Evolutionary conservation across 345 rosid species (phyloP).

Genomic region (Aquilaria malaccensis): DNA sequence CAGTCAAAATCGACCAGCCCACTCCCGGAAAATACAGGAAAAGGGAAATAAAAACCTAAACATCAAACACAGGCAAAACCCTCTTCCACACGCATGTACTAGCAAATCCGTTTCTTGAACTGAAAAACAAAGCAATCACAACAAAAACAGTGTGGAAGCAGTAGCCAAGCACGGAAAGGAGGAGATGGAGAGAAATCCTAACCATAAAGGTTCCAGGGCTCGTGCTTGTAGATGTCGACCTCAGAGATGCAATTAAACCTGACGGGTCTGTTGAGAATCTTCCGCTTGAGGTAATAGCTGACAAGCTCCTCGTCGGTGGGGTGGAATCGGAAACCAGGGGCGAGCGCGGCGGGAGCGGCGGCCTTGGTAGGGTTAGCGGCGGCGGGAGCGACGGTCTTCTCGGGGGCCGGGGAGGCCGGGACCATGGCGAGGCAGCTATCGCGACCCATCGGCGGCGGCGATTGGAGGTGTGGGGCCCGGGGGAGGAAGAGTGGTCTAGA

Average conservation of each 20-base stretch:
- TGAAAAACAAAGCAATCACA: neutral
- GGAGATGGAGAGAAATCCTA: neutral
- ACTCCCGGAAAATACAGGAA: conserved; percentile 1
- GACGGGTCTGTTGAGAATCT: conserved; percentile 59
- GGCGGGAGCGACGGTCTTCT: conserved; percentile 15
- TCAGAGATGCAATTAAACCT: conserved; percentile 69
- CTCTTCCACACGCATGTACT: neutral
- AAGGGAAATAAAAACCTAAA: conserved; percentile 2
- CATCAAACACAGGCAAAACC: neutral
- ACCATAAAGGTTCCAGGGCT: conserved; percentile 91
- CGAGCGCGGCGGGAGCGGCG: conserved; percentile 49
- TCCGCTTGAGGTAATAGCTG: conserved; percentile 77
- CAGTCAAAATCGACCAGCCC: conserved; percentile 1
- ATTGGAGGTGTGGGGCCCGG: conserved; percentile 1
- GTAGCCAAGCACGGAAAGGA: conserved; percentile 5
- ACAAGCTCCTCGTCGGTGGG: conserved; percentile 92
- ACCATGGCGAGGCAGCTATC: conserved; percentile 10
- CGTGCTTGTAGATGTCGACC: conserved; percentile 84
- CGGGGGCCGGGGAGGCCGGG: conserved; percentile 3
- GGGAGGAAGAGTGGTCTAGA: neutral
- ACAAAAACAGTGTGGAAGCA: neutral
- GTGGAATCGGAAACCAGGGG: conserved; percentile 92
- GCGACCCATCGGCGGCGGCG: conserved; percentile 25
- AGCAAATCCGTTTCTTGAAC: neutral
- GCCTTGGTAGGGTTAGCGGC: conserved; percentile 5